Evolutionary conservation across 129 eudicot genomes (phyloP), one percentile per base, ranked within the genome.

Genomic region (Logfia minima): DNA sequence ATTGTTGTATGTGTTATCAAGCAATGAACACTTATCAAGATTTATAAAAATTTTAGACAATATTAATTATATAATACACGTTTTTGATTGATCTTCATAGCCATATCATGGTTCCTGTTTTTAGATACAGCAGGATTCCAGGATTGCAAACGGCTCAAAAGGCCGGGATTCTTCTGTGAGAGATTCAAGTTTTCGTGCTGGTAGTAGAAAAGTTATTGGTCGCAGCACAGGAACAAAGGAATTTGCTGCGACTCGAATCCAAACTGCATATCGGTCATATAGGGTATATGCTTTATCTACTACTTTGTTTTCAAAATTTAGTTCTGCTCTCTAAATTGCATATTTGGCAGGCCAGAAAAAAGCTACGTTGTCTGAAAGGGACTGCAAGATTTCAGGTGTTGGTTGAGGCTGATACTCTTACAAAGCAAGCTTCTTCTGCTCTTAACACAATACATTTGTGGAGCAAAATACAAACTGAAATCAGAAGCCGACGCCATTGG

Each of bases 401-500:
- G 21, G 39, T 83, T 31, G 79, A 74, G 32, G 87, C 86, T 23
- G 80, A 70, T 70, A 68, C 79, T 71, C 81, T 83, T 18, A 56
- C 82, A 35, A 85, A 85, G 63, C 92, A 88, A 79, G 75, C 86
- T 55, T 66, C 78, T 59, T 79, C 84, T 22, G 85, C 92, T 75
- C 81, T 85, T 17, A 77, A 81, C 58, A 83, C 74, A 19, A 88
- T 88, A 70, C 92, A 85, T 75, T 72, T 72, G 65, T 85, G 92
- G 92, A 85, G 92, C 81, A 88, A 75, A 66, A 83, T 85, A 28
- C 92, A 88, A 52, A 39, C 75, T 4, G 87, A 88, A 77, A 85
- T 88, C 39, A 83, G 68, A 83, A 82, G 80, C 71, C 86, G 89
- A 17, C 83, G 92, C 59, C 75, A 83, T 60, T 82, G 79, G 74